phyloP scores from a whole-genome alignment of 176 grass and related monocot species.

The Aegilops bicornis region DNA sequence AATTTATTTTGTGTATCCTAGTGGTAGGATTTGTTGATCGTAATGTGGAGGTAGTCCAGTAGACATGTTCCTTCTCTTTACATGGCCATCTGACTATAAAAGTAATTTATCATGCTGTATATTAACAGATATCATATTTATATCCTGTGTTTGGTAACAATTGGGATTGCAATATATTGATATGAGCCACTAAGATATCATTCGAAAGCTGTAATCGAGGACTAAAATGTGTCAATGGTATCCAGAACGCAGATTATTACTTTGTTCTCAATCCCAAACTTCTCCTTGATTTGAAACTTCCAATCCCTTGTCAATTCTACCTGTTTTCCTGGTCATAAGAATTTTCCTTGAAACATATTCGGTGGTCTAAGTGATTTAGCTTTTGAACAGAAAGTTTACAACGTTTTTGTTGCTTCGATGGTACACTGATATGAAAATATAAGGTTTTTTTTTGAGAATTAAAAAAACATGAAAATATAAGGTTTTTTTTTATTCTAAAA shows the following conservation, averaged over 20 bases:
- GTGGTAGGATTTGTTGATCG: background rate
- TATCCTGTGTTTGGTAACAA: background rate
- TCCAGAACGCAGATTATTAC: background rate
- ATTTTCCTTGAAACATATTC: slow-evolving; percentile 4
- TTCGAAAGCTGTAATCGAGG: background rate
- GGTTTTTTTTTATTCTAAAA: no score
- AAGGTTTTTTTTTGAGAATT: no score
- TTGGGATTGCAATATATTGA: background rate
- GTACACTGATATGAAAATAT: background rate
- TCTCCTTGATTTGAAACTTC: background rate
- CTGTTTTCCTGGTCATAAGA: background rate
- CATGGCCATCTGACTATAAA: background rate
- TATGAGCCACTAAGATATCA: background rate
- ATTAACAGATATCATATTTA: background rate
- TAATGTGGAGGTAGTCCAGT: background rate
- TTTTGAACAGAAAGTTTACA: background rate
- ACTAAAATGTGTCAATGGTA: background rate
- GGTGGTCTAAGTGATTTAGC: background rate
- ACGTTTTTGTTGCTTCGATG: background rate
- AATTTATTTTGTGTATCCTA: background rate
- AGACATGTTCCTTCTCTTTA: background rate
- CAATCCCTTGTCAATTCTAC: background rate
- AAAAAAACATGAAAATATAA: no score
- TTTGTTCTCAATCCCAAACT: background rate
- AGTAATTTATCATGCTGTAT: background rate